phyloP scores from a whole-genome alignment of 495 filamentous ascomycete genomes.

The Clohesyomyces aquaticus region DNA sequence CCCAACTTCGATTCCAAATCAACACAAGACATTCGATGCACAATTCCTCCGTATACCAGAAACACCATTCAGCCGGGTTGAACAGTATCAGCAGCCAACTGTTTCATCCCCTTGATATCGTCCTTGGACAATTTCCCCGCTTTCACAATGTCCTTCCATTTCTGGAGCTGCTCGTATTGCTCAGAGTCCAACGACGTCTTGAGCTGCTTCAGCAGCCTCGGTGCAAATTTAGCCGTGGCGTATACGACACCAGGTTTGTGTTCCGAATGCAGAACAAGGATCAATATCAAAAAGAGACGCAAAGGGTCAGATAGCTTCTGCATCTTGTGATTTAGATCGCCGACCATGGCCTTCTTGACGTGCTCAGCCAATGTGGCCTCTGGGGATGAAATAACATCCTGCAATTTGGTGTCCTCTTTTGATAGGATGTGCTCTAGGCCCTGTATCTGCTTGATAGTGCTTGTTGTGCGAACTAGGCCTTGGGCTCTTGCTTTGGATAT shows the following conservation, averaged over 20 bases:
- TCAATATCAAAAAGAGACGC: constrained; percentile 42
- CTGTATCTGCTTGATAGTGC: constrained; percentile 26
- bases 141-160: constrained; percentile 42
- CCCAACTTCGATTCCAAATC: constrained; percentile 6
- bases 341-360: constrained; percentile 19
- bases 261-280: constrained; percentile 39
- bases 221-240: constrained; percentile 43
- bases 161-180: constrained; percentile 37
- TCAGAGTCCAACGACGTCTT: constrained; percentile 24
- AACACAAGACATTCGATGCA: neutral
- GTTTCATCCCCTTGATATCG: constrained; percentile 39
- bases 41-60: neutral
- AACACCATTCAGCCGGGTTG: neutral
- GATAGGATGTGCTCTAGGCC: constrained; percentile 25
- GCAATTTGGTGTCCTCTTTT: constrained; percentile 7
- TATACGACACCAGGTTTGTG: constrained; percentile 39
- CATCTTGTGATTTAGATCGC: constrained; percentile 40
- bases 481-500: constrained; percentile 29
- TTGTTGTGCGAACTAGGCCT: constrained; percentile 26
- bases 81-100: constrained; percentile 18
- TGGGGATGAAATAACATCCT: constrained; percentile 21
- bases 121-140: constrained; percentile 31
- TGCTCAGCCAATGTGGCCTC: constrained; percentile 4
- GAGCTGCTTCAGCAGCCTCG: constrained; percentile 43
- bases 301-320: constrained; percentile 40